Conservation (phyloP, 345 rosid genomes). For the Lumnitzera racemosa region DNA sequence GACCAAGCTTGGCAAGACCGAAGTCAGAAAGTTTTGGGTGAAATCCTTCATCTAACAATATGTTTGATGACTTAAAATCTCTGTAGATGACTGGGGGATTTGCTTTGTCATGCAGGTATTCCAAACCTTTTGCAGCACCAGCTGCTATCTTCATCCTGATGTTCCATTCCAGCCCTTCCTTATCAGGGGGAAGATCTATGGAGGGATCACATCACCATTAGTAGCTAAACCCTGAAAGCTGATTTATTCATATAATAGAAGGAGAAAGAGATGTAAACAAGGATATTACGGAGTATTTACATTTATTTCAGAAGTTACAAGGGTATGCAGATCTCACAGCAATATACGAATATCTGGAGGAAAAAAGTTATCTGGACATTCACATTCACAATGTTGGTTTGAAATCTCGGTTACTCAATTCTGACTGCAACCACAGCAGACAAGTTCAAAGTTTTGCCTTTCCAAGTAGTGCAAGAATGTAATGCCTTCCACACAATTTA, state of each 20-base stretch:
- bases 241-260: not conserved
- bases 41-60: constrained; percentile 82
- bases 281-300: too few relatives aligned
- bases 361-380: too few relatives aligned
- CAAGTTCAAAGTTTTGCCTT: too few relatives aligned
- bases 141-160: constrained; percentile 97
- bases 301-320: too few relatives aligned
- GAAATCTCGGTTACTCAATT: too few relatives aligned
- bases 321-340: too few relatives aligned
- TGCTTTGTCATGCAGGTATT: constrained; percentile 87
- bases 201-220: constrained; percentile 1
- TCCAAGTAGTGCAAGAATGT: too few relatives aligned
- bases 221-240: not conserved
- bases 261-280: too few relatives aligned
- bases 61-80: constrained; percentile 96
- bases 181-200: constrained; percentile 82
- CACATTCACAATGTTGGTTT: too few relatives aligned
- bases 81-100: constrained; percentile 95
- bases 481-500: too few relatives aligned
- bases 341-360: too few relatives aligned
- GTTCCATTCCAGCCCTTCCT: constrained; percentile 94
- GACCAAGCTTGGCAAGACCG: constrained; percentile 97
- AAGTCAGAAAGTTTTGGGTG: constrained; percentile 96
- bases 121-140: constrained; percentile 96
- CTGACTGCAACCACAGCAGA: too few relatives aligned